These are phyloP conservation scores for Rosa persica DNA, from an alignment of 306 rosid species.

Conservation along the genomic window DNA sequence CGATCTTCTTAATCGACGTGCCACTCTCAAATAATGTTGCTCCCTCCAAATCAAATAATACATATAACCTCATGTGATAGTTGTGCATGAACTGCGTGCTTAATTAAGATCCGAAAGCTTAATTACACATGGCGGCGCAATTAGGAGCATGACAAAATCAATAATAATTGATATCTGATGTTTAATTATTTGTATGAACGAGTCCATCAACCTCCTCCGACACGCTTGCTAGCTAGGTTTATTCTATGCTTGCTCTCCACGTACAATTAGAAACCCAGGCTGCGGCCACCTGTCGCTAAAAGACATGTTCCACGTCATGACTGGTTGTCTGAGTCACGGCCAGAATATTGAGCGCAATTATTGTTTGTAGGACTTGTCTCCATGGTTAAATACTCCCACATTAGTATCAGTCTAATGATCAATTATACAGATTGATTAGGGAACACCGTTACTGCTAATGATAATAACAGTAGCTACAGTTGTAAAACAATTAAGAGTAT, in stretches of 20 bases:
- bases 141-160: background rate
- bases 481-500: background rate
- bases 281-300: background rate
- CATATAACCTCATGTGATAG: background rate
- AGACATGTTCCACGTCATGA: background rate
- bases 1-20: background rate
- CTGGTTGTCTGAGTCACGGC: background rate
- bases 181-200: background rate
- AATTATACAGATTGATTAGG: background rate
- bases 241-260: constrained; percentile 2
- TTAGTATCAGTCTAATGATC: background rate
- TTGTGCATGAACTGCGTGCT: background rate
- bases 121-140: background rate
- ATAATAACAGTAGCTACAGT: background rate
- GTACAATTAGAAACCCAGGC: background rate
- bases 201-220: background rate
- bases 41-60: background rate
- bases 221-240: background rate
- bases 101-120: background rate
- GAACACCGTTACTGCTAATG: background rate
- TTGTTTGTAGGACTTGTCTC: background rate
- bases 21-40: background rate
- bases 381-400: background rate
- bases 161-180: background rate
- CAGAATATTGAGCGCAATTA: background rate